Evolutionary conservation across 1,284 basidiomycete species (phyloP), one percentile per base, ranked within the genome.

Genomic region (Somion occarium): DNA sequence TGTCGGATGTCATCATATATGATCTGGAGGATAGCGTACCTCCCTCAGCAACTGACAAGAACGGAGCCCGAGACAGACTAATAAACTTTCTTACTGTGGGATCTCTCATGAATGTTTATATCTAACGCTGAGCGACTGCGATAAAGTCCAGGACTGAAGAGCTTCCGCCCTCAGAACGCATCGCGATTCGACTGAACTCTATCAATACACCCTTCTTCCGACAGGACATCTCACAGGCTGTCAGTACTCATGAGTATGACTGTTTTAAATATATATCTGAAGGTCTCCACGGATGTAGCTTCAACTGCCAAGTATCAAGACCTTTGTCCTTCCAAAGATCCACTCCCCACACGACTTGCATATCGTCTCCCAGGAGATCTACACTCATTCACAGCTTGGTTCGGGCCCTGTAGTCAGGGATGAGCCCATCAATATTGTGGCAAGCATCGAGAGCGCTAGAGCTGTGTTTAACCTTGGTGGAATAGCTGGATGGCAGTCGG

Each of bases 21-120:
- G 91, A 93, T 69, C 73, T 93, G 18, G 91, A 93, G 63, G 91
- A 93, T 64, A 89, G 87, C 52, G 82, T 93, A 0, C 74, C 88
- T 3, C 85, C 86, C 5, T 73, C 73, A 13, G 64, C 70, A 1
- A 56, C 62, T 5, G 81, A 85, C 61, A 93, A 93, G 67, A 64
- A 65, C 7, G 69, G 72, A 46, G 88, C 91, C 0, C 73, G 91
- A 53, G 61, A 65, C 1, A 72, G 81, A 19, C 70, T 93, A 2
- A 64, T 68, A 15, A 68, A 72, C 5, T 88, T 92, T 58, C 69
- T 92, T 2, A 64, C 72, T 26, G 83, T 84, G 61, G 51, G 75
- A 68, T 24, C 25, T 23, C 34, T 5, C 44, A 15, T 38, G 13
- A 34, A 11, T 22, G 30, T 34, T 15, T 34, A 34, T 34, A 34